Conservation (phyloP, 2,329 filamentous ascomycete species). For the Diaporthe sp. region DNA sequence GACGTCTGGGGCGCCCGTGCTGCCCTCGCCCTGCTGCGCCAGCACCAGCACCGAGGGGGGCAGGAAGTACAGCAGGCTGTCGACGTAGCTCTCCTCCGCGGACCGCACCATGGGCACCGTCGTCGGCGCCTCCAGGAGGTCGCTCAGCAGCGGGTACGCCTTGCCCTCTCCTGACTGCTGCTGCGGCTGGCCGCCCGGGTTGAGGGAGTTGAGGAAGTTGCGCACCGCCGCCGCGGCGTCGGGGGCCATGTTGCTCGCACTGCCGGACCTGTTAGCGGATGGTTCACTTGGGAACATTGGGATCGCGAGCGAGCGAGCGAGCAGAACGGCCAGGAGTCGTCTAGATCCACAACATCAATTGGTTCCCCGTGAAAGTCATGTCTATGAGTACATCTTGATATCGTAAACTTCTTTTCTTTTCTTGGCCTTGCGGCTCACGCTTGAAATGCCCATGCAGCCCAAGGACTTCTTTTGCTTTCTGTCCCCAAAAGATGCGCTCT, state of each 20-base stretch:
- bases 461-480: conserved; percentile 11
- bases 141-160: conserved; percentile 85
- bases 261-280: conserved; percentile 54
- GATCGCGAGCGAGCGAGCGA: conserved; percentile 47
- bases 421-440: conserved; percentile 31
- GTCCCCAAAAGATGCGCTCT: background rate
- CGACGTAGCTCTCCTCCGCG: conserved; percentile 75
- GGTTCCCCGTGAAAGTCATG: conserved; percentile 37
- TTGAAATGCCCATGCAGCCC: conserved; percentile 25
- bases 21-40: conserved; percentile 74
- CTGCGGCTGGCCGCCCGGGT: conserved; percentile 64
- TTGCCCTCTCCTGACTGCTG: conserved; percentile 65
- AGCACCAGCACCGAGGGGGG: conserved; percentile 85
- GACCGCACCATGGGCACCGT: conserved; percentile 83
- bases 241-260: conserved; percentile 70
- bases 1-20: conserved; percentile 58
- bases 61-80: conserved; percentile 82
- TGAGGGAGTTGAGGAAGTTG: conserved; percentile 87
- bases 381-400: conserved; percentile 42
- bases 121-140: conserved; percentile 83
- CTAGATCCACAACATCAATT: conserved; percentile 40
- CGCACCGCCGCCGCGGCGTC: conserved; percentile 86
- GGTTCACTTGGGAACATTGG: conserved; percentile 1
- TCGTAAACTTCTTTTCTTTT: conserved; percentile 36
- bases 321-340: background rate